Evolutionary conservation across 192 early-diverging fungal species (phyloP).

Genomic region (Globomyces pollinis-pini): DNA sequence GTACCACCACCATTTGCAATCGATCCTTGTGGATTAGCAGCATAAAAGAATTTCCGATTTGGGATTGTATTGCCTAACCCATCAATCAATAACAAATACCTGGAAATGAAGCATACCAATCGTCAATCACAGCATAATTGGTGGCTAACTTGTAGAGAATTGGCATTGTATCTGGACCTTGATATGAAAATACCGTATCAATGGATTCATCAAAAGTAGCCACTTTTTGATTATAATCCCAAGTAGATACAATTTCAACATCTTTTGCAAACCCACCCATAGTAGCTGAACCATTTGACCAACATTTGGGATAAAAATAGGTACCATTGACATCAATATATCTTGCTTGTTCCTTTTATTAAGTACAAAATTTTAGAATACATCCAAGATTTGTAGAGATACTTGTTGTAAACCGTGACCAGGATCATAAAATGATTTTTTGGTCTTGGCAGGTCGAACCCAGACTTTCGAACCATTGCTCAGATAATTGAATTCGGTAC

Average conservation of each 20-base stretch:
- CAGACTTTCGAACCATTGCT: background rate
- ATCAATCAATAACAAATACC: background rate
- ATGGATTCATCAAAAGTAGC: no score
- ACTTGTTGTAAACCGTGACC: constrained; percentile 7
- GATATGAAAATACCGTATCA: background rate
- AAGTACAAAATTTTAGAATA: background rate
- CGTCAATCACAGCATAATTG: constrained; percentile 24
- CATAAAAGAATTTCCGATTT: constrained; percentile 23
- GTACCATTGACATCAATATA: no score
- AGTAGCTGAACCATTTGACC: no score
- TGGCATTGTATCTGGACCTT: constrained; percentile 10
- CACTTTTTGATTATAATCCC: background rate
- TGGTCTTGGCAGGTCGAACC: background rate
- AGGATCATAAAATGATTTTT: constrained; percentile 17
- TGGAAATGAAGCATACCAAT: constrained; percentile 23
- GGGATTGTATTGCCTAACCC: constrained; percentile 30
- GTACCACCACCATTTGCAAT: constrained; percentile 16
- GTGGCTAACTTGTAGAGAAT: constrained; percentile 17
- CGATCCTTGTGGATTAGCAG: constrained; percentile 19
- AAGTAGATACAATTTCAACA: background rate
- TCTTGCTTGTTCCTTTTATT: no score
- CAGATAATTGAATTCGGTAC: background rate
- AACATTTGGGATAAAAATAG: no score
- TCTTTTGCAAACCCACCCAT: constrained; percentile 24
- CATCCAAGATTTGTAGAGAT: constrained; percentile 2